Percentiles rank a stretch among this genome's conserved stretches.
phyloP scores from a whole-genome alignment of 768 basidiomycete species.

The Xerocomellus amylosporus region DNA sequence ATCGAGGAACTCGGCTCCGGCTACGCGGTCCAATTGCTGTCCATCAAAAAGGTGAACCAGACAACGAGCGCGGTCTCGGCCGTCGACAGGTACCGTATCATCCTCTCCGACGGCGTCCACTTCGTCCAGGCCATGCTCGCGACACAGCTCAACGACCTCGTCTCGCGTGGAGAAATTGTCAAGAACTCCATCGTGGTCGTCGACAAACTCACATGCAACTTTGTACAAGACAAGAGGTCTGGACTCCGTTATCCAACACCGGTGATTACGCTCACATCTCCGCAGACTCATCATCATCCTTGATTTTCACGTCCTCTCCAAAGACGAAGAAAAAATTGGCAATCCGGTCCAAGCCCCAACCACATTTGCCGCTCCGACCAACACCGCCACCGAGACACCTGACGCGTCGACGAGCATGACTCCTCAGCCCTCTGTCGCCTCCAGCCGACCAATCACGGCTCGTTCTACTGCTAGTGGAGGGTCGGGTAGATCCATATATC shows the following conservation, averaged over 20 bases:
- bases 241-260: conserved; percentile 16
- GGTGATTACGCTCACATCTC: conserved; percentile 2
- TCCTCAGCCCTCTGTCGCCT: conserved; percentile 25
- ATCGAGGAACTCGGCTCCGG: conserved; percentile 30
- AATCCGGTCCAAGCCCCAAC: conserved; percentile 44
- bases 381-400: conserved; percentile 22
- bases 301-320: conserved; percentile 53
- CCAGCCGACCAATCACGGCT: conserved; percentile 11
- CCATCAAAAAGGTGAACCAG: conserved; percentile 69
- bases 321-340: conserved; percentile 70
- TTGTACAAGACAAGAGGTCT: conserved; percentile 77
- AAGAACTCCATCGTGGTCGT: conserved; percentile 70
- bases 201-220: conserved; percentile 76
- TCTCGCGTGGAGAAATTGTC: conserved; percentile 57
- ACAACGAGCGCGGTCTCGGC: conserved; percentile 29
- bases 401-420: conserved; percentile 31
- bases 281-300: conserved; percentile 81
- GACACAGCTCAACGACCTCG: conserved; percentile 79
- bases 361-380: conserved; percentile 30
- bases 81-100: conserved; percentile 69
- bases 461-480: conserved; percentile 16
- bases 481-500: conserved; percentile 47
- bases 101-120: conserved; percentile 84
- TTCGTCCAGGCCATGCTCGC: conserved; percentile 95
- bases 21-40: conserved; percentile 75